Base-by-base conservation (phyloP, 306 rosid genomes). In the Begonia loranthoides region DNA sequence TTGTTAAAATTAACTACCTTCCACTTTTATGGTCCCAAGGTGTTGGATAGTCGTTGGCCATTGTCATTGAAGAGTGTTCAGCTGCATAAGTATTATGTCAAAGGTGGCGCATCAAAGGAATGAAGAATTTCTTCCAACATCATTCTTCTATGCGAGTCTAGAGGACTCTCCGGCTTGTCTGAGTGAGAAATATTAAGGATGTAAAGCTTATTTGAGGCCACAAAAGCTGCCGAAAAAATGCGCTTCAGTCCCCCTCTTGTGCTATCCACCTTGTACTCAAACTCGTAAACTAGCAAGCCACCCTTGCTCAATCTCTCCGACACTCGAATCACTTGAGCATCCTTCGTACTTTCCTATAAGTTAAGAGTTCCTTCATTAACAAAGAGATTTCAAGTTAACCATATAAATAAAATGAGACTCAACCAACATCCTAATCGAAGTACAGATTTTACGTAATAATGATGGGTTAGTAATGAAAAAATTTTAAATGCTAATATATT, bases 201-300 rank as follows among this genome's bases (percentile, higher is more conserved):
- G 69, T 89, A 85, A 57, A 89, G 93, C 71, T 82, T 84, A 82
- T 80, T 82, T 51, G 83, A 84, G 51, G 83, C 73, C 55, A 89
- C 97, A 69, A 89, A 89, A 66, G 80, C 97, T 10, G 95, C 95
- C 13, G 97, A 65, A 60, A 89, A 85, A 4, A 89, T 65, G 66
- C 87, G 79, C 71, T 82, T 89, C 74, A 77, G 50, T 52, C 97
- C 97, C 72, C 97, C 97, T 14, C 97, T 59, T 11, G 87, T 71
- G 77, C 95, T 84, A 60, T 89, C 90, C 44, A 85, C 14, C 60
- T 21, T 60, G 58, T 84, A 84, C 65, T 89, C 95, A 58, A 89
- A 77, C 72, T 89, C 95, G 34, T 89, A 89, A 50, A 89, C 72
- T 55, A 72, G 76, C 55, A 77, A 58, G 19, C 87, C 87, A 61